phyloP scores from a whole-genome alignment of 2,329 filamentous ascomycete genomes.

The Coniochaeta sp. region DNA sequence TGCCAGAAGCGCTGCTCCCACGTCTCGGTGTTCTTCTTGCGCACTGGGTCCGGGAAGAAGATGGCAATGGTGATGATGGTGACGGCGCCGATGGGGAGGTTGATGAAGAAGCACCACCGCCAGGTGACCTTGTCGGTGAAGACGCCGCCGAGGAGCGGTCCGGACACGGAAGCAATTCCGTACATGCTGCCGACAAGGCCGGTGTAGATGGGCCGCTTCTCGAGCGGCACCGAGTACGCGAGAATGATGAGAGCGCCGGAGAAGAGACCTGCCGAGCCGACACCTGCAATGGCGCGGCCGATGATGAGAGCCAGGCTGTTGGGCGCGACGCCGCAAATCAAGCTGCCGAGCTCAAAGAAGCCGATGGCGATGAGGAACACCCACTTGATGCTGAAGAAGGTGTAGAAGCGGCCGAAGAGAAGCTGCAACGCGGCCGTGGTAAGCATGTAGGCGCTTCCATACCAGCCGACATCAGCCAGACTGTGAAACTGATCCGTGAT shows the following conservation, averaged over 20 bases:
- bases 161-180: constrained; percentile 28
- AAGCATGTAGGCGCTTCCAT: constrained; percentile 30
- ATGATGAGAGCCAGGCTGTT: constrained; percentile 19
- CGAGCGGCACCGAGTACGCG: constrained; percentile 18
- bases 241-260: constrained; percentile 32
- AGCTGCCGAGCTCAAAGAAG: constrained; percentile 31
- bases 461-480: constrained; percentile 37
- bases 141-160: constrained; percentile 17
- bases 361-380: constrained; percentile 26
- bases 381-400: constrained; percentile 30
- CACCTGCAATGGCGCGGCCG: constrained; percentile 20
- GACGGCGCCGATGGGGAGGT: constrained; percentile 23
- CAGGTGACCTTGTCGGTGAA: constrained; percentile 22
- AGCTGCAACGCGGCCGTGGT: constrained; percentile 28
- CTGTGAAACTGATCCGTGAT: constrained; percentile 30
- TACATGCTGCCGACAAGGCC: constrained; percentile 35
- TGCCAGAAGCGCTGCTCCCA: constrained; percentile 12
- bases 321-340: constrained; percentile 25
- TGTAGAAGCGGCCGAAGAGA: constrained; percentile 28
- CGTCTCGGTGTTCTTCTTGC: constrained; percentile 10
- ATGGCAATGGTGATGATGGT: constrained; percentile 18
- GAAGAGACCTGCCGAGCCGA: constrained; percentile 32
- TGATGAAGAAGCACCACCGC: constrained; percentile 28
- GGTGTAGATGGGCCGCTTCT: constrained; percentile 16
- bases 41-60: constrained; percentile 17